Evolutionary conservation across 768 basidiomycete genomes (phyloP).

Genomic region (Cytidiella melzeri): DNA sequence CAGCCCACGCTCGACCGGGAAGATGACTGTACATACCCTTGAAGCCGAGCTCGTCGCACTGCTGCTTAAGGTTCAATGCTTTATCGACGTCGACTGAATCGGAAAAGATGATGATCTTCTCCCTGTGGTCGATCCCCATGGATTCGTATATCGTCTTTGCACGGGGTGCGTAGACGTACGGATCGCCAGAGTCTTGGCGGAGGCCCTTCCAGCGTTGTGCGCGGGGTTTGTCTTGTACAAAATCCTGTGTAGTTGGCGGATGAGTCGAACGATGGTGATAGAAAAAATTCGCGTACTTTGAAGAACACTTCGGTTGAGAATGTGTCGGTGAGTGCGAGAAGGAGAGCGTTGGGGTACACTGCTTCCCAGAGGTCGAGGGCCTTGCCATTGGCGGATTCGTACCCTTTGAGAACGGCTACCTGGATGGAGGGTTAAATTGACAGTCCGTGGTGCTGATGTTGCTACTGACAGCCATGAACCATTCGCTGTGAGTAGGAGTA

Average conservation of each 20-base stretch:
- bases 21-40: conserved; percentile 34
- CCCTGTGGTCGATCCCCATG: conserved; percentile 58
- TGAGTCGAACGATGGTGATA: background rate
- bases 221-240: conserved; percentile 46
- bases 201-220: conserved; percentile 75
- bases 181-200: conserved; percentile 93
- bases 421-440: conserved; percentile 22
- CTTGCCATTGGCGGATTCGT: conserved; percentile 62
- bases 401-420: conserved; percentile 83
- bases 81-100: conserved; percentile 73
- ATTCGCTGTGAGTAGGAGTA: conserved; percentile 47
- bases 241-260: no score
- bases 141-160: conserved; percentile 68
- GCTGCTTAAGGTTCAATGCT: conserved; percentile 60
- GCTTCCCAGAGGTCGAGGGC: conserved; percentile 87
- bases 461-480: conserved; percentile 78
- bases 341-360: conserved; percentile 49
- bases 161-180: conserved; percentile 68
- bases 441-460: background rate
- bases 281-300: no score
- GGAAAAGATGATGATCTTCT: conserved; percentile 78
- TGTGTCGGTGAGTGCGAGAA: conserved; percentile 90
- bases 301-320: conserved; percentile 88
- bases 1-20: conserved; percentile 2
- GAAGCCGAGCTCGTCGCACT: conserved; percentile 71